A percentile compares a stretch with the other conserved stretches of the same genome.
Evolutionary conservation across 805 yeast genomes (phyloP).

Genomic region (Candida cerambycidarum): DNA sequence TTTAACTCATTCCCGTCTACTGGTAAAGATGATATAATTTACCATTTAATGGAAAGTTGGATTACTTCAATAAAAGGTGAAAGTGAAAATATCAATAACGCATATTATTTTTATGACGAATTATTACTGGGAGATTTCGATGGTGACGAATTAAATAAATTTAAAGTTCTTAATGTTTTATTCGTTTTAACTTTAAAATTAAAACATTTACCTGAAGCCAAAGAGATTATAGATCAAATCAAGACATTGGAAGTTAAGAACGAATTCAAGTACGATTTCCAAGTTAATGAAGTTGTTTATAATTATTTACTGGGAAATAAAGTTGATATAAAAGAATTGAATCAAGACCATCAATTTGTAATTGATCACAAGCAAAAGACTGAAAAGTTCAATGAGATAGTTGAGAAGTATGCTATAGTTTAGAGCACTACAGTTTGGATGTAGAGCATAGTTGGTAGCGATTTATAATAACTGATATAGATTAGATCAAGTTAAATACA

Average conservation of each 20-base stretch:
- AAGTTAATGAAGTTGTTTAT: constrained; percentile 66
- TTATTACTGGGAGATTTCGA: constrained; percentile 52
- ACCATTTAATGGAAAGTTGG: constrained; percentile 81
- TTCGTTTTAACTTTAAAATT: constrained; percentile 76
- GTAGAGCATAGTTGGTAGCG: too few species aligned
- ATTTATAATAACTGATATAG: too few species aligned
- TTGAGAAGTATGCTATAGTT: constrained; percentile 47
- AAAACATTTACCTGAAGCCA: constrained; percentile 80
- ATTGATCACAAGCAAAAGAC: constrained; percentile 61
- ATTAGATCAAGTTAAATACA: too few species aligned
- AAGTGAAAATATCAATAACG: constrained; percentile 39
- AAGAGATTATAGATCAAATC: constrained; percentile 51
- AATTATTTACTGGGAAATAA: constrained; percentile 41
- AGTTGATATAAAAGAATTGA: constrained; percentile 36
- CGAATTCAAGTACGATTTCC: constrained; percentile 39
- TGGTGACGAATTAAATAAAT: constrained; percentile 37
- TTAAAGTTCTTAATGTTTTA: constrained; percentile 51
- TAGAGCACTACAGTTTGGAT: neutral
- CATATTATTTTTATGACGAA: constrained; percentile 76
- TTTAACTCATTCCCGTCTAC: constrained; percentile 34
- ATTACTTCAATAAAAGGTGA: constrained; percentile 38
- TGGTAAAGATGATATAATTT: constrained; percentile 64
- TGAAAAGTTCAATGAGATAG: constrained; percentile 66
- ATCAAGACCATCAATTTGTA: constrained; percentile 58
- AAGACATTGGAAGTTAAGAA: constrained; percentile 38